Conservation (phyloP, 495 filamentous ascomycete species). For the Xanthoparmelia taractica region DNA sequence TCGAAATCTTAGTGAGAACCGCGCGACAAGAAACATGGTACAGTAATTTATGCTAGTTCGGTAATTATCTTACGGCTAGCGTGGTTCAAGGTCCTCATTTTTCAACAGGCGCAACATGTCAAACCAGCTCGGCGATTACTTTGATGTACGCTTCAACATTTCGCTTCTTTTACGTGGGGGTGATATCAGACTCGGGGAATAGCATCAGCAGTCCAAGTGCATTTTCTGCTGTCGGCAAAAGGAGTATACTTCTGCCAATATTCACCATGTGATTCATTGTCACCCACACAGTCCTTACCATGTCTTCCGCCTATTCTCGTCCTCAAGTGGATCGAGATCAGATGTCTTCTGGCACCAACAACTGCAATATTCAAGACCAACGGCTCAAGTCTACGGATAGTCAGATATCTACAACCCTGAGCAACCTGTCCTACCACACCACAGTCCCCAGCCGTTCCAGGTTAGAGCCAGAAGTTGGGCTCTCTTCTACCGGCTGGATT, state of each 20-base stretch:
- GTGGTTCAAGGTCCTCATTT: not conserved
- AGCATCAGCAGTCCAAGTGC: not conserved
- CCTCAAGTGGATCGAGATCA: not conserved
- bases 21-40: too few species aligned
- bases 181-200: not conserved
- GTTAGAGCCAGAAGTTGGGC: not conserved
- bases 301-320: not conserved
- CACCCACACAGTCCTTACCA: not conserved
- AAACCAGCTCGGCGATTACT: too few species aligned
- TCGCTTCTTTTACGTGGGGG: constrained; percentile 1
- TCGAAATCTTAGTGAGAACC: too few species aligned
- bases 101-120: too few species aligned
- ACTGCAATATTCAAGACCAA: not conserved
- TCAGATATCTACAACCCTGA: too few species aligned
- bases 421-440: not conserved
- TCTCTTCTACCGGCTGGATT: not conserved
- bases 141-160: too few species aligned
- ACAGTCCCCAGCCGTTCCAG: too few species aligned
- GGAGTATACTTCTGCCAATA: too few species aligned
- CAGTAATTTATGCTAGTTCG: not conserved
- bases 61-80: not conserved
- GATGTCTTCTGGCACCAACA: not conserved
- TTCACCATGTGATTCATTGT: too few species aligned
- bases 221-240: too few species aligned
- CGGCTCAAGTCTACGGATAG: not conserved